Base-by-base conservation (phyloP, 768 basidiomycete genomes). In the Asterophora lycoperdoides region DNA sequence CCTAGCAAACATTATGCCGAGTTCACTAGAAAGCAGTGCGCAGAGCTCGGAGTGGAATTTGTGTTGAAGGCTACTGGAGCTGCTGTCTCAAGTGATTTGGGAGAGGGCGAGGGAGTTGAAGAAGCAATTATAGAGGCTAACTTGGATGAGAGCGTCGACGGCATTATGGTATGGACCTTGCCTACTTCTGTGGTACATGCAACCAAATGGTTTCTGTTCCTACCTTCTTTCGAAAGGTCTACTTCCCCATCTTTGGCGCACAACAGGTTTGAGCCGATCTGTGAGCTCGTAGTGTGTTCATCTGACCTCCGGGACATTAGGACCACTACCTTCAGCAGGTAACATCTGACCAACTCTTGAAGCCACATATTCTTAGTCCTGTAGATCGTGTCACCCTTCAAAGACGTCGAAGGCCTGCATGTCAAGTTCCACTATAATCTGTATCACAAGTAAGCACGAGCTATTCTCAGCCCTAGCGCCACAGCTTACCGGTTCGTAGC, bases 261-360 rank as follows among this genome's bases (percentile, higher is more conserved):
- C 83, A 83, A 52, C 91, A 92, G 81, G 90, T 90, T 58, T 53
- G 47, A 41, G 29, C 42, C 36, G 4, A 20, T 38, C 9, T 23
- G 33, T 48, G n/a, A 44, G n/a, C n/a, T 10, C 18, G 17, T 33
- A 46, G 33, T 8, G 46, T 37, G 33, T 49, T 10, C 23, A 26
- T 13, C 17, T 57, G 30, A 46, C 46, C 42, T 43, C 30, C 14
- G 19, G 44, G 26, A 46, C 49, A 47, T 50, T 20, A 97, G 85
- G 96, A 97, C 63, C 92, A 95, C 62, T 99, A 99, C 66, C 73
- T 99, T 47, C 96, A 99, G 67, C 95, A 97, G 73, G 88, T 84
- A 56, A 52, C 44, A 33, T 42, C 36, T 36, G 37, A 5, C 26
- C 17, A 29, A 35, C 29, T 14, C 15, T 38, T 9, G 23, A 13